Conservation (phyloP, 2,329 filamentous ascomycete species). For the Scopulariopsis brevicaulis region DNA sequence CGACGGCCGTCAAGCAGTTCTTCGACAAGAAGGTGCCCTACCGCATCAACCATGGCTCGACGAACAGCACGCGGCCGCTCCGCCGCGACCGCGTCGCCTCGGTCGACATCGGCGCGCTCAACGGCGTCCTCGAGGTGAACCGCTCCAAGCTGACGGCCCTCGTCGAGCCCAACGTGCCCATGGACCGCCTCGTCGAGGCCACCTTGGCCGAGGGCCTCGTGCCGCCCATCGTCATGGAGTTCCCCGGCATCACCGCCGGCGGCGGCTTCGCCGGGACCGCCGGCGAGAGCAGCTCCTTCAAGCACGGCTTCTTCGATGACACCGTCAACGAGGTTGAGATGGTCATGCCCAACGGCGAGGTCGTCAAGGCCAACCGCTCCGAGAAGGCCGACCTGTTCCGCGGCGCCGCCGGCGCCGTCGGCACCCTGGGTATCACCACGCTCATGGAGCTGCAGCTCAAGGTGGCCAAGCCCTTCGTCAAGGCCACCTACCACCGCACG, state of each 20-base stretch:
- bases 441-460: constrained; percentile 53
- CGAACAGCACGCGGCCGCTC: constrained; percentile 59
- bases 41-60: constrained; percentile 67
- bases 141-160: constrained; percentile 41
- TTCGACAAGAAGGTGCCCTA: constrained; percentile 44
- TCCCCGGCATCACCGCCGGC: constrained; percentile 63
- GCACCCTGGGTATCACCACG: constrained; percentile 57
- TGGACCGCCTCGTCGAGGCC: constrained; percentile 57
- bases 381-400: constrained; percentile 46
- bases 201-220: constrained; percentile 56
- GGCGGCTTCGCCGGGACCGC: constrained; percentile 62
- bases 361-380: constrained; percentile 37
- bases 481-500: constrained; percentile 48
- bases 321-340: constrained; percentile 56
- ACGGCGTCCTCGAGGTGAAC: constrained; percentile 54
- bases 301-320: constrained; percentile 60
- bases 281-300: constrained; percentile 60
- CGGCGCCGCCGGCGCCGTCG: constrained; percentile 55
- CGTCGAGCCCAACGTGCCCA: constrained; percentile 66
- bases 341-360: constrained; percentile 54
- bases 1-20: constrained; percentile 33
- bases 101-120: constrained; percentile 56
- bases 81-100: constrained; percentile 20
- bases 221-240: constrained; percentile 66
- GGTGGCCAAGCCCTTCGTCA: constrained; percentile 48